Evolutionary conservation across 345 rosid species (phyloP).

Genomic region (Pugionium cornutum): DNA sequence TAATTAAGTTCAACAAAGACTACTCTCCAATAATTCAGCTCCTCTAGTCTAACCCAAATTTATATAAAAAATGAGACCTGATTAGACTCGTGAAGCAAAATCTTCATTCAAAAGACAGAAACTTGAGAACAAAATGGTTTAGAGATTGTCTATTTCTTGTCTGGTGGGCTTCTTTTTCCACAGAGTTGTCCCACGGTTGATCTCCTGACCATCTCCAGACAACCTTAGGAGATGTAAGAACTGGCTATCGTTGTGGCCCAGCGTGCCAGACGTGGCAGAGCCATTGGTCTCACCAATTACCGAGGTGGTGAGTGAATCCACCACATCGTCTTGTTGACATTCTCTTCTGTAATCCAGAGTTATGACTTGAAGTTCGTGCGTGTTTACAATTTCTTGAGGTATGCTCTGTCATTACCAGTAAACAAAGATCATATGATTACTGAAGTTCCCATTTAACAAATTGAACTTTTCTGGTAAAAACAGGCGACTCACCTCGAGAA

Average conservation of each 20-base stretch:
- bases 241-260: conserved; percentile 43
- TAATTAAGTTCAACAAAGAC: conserved; percentile 26
- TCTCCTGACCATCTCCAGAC: conserved; percentile 77
- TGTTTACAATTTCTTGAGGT: conserved; percentile 85
- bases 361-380: conserved; percentile 79
- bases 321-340: conserved; percentile 82
- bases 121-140: conserved; percentile 22
- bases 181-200: conserved; percentile 80
- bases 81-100: conserved; percentile 27
- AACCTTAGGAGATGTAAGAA: conserved; percentile 80
- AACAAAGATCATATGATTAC: conserved; percentile 22
- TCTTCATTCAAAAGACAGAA: conserved; percentile 11
- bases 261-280: conserved; percentile 40
- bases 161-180: conserved; percentile 75
- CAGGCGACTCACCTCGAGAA: conserved; percentile 68
- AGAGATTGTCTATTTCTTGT: conserved; percentile 33
- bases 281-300: conserved; percentile 64
- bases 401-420: conserved; percentile 65
- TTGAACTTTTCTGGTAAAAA: neutral
- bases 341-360: conserved; percentile 91
- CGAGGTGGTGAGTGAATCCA: conserved; percentile 79
- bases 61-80: conserved; percentile 6
- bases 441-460: neutral
- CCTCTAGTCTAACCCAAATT: conserved; percentile 28
- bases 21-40: conserved; percentile 18